Evolutionary conservation across 1,284 basidiomycete genomes (phyloP).

Genomic region (Sutorius eximius): DNA sequence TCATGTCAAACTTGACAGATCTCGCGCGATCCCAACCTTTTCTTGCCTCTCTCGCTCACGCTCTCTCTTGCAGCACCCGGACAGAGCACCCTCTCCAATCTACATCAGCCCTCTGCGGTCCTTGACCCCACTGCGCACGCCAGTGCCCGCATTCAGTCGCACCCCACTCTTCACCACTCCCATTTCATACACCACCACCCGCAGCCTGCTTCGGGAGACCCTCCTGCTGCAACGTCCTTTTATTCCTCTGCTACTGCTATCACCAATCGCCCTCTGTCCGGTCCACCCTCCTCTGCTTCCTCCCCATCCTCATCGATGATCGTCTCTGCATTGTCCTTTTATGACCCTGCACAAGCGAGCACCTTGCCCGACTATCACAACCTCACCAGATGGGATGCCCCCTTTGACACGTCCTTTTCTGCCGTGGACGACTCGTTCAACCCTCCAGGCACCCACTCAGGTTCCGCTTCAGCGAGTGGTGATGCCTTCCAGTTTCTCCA

Average conservation of each 20-base stretch:
- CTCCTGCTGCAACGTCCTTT: not conserved
- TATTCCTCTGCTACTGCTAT: not conserved
- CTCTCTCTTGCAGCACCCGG: constrained; percentile 4
- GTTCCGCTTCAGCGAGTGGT: not conserved
- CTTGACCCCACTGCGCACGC: not conserved
- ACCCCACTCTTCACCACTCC: not conserved
- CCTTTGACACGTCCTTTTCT: constrained; percentile 20
- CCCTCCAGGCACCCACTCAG: not conserved
- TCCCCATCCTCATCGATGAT: constrained; percentile 28
- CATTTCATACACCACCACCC: not conserved
- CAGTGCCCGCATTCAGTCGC: not conserved
- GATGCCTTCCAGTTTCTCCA: constrained; percentile 1
- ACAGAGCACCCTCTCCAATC: not conserved
- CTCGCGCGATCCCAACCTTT: constrained; percentile 13
- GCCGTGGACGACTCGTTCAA: not conserved
- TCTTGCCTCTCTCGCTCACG: constrained; percentile 11
- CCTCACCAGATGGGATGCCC: constrained; percentile 20
- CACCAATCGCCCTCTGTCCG: not conserved
- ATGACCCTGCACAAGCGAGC: constrained; percentile 26
- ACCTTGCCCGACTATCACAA: constrained; percentile 16
- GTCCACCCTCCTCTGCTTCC: constrained; percentile 3
- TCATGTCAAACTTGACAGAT: constrained; percentile 16
- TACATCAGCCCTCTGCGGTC: constrained; percentile 1
- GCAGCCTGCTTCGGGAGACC: constrained; percentile 1
- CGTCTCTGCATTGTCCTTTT: constrained; percentile 28